phyloP scores from a whole-genome alignment of 805 yeast genomes.

The Suhomyces pyralidae region DNA sequence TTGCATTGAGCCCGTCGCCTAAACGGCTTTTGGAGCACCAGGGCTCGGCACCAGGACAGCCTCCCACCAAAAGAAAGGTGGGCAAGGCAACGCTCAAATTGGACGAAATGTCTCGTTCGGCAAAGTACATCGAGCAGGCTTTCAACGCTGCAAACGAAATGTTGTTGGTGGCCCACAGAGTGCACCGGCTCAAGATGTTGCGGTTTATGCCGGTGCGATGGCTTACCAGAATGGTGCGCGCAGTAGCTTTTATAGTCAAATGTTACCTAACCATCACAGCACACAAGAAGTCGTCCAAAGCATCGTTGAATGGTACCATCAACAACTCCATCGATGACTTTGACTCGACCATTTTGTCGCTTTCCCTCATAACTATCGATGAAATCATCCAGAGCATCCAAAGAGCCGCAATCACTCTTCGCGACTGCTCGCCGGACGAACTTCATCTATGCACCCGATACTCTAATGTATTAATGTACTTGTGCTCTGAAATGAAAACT shows the following conservation, averaged over 20 bases:
- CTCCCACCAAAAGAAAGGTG: conserved; percentile 12
- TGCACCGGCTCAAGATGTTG: conserved; percentile 61
- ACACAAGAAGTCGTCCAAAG: conserved; percentile 29
- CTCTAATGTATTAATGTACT: conserved; percentile 69
- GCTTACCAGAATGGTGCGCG: conserved; percentile 80
- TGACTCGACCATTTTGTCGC: conserved; percentile 50
- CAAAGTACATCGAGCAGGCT: conserved; percentile 78
- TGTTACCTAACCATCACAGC: conserved; percentile 68
- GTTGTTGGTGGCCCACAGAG: conserved; percentile 64
- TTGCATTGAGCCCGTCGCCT: conserved; percentile 58
- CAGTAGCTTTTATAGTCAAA: conserved; percentile 87
- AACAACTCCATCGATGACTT: conserved; percentile 24
- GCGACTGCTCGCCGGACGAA: conserved; percentile 88
- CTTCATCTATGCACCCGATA: conserved; percentile 79
- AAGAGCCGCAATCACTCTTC: conserved; percentile 65
- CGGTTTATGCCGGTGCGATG: conserved; percentile 89
- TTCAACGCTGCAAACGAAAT: conserved; percentile 81
- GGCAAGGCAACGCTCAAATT: conserved; percentile 42
- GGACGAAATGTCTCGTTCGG: conserved; percentile 69
- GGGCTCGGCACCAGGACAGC: neutral
- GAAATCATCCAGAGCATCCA: conserved; percentile 68
- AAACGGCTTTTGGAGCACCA: conserved; percentile 16
- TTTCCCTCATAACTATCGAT: conserved; percentile 66
- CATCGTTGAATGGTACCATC: conserved; percentile 7
- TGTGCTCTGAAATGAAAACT: conserved; percentile 71